Conservation (phyloP, 2,329 filamentous ascomycete genomes). For the Plenodomus tracheiphilus region DNA sequence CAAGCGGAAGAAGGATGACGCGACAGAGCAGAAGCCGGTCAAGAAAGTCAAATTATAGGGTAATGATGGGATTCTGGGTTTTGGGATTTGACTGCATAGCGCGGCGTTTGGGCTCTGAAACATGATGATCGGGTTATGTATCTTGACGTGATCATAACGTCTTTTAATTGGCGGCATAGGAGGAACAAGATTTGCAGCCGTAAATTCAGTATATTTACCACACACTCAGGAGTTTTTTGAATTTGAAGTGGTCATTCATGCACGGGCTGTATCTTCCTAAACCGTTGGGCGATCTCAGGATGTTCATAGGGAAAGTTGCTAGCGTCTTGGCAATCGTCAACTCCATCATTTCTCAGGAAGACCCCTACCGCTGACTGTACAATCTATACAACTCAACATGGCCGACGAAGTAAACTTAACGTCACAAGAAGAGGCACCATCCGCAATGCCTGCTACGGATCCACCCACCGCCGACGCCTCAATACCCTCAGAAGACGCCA, state of each 20-base stretch:
- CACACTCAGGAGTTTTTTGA: too few relatives aligned
- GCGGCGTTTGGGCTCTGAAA: constrained; percentile 15
- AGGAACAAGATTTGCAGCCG: too few relatives aligned
- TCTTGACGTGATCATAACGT: too few relatives aligned
- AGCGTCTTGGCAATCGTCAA: constrained; percentile 23
- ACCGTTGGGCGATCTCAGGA: too few relatives aligned
- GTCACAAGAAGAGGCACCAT: constrained; percentile 1
- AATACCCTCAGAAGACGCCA: constrained; percentile 7
- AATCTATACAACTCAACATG: constrained; percentile 19
- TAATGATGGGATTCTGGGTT: neutral
- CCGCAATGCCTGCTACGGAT: constrained; percentile 10
- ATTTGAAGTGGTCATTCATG: too few relatives aligned
- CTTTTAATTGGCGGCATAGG: too few relatives aligned
- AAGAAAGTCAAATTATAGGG: constrained; percentile 42
- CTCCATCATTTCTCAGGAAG: constrained; percentile 11
- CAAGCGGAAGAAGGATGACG: constrained; percentile 39
- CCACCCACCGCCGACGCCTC: constrained; percentile 5
- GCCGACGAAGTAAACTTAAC: constrained; percentile 18
- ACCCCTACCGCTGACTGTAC: neutral
- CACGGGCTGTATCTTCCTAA: too few relatives aligned
- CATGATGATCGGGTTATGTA: neutral
- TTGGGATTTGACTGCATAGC: constrained; percentile 19
- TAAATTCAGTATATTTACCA: too few relatives aligned
- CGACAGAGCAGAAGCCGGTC: constrained; percentile 28
- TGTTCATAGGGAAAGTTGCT: too few relatives aligned